Evolutionary conservation across 2,329 filamentous ascomycete species (phyloP).

Genomic region (Penicillium thymicola): DNA sequence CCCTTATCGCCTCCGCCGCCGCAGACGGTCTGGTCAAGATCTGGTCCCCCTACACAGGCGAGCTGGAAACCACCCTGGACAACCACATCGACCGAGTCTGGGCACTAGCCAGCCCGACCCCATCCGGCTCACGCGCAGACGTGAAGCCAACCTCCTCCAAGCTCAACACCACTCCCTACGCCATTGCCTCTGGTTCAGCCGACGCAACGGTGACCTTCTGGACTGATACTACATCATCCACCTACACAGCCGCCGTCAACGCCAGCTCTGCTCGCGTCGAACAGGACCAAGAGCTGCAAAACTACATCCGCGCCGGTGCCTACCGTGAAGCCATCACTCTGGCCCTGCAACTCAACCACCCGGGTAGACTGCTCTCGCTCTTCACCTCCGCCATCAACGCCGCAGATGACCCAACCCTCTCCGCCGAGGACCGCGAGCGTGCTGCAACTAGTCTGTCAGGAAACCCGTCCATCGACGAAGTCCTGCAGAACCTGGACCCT

Average conservation of each 20-base stretch:
- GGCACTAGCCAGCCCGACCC: conserved; percentile 70
- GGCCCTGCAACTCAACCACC: conserved; percentile 90
- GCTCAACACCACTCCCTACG: conserved; percentile 50
- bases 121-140: conserved; percentile 34
- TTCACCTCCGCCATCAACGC: conserved; percentile 76
- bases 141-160: conserved; percentile 30
- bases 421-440: conserved; percentile 23
- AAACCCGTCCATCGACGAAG: conserved; percentile 67
- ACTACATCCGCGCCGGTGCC: conserved; percentile 81
- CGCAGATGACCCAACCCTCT: conserved; percentile 59
- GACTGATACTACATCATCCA: conserved; percentile 83
- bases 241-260: conserved; percentile 68
- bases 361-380: conserved; percentile 76
- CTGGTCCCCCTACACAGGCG: conserved; percentile 84
- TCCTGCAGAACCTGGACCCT: conserved; percentile 72
- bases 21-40: conserved; percentile 95
- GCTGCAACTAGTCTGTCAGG: conserved; percentile 42
- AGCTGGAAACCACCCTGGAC: conserved; percentile 84
- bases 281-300: conserved; percentile 90
- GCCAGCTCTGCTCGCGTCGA: conserved; percentile 79
- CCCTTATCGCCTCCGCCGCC: conserved; percentile 71
- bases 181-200: conserved; percentile 83
- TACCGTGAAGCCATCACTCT: conserved; percentile 92
- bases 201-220: conserved; percentile 95
- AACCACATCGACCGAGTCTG: conserved; percentile 96